These are phyloP conservation scores for Thamnidium elegans DNA, from an alignment of 192 early-diverging fungal genomes.

Conservation along the genomic window DNA sequence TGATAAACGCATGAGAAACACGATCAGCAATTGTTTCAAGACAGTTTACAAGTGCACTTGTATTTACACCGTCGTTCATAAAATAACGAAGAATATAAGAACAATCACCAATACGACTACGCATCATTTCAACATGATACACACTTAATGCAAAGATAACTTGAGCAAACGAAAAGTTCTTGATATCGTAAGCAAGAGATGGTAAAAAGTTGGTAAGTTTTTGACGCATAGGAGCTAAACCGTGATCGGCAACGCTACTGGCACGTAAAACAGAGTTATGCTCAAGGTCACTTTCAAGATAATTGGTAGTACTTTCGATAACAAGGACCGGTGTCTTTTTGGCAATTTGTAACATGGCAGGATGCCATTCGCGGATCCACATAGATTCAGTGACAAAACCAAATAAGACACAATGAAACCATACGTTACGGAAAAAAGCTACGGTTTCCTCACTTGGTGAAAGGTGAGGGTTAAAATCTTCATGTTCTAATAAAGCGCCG, in stretches of 20 bases:
- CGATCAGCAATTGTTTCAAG: slow-evolving; percentile 76
- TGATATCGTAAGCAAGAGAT: slow-evolving; percentile 48
- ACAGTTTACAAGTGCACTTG: slow-evolving; percentile 66
- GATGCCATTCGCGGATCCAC: slow-evolving; percentile 77
- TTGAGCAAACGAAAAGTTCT: slow-evolving; percentile 65
- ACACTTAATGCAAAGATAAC: slow-evolving; percentile 81
- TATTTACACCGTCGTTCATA: slow-evolving; percentile 79
- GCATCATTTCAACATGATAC: slow-evolving; percentile 78
- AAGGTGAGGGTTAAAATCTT: slow-evolving; percentile 56
- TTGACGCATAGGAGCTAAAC: slow-evolving; percentile 55
- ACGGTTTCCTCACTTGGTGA: slow-evolving; percentile 60
- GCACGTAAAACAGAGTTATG: slow-evolving; percentile 79
- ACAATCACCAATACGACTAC: slow-evolving; percentile 66
- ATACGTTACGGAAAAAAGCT: slow-evolving; percentile 80
- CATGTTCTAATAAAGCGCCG: slow-evolving; percentile 54
- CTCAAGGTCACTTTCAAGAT: slow-evolving; percentile 84
- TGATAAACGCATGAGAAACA: slow-evolving; percentile 49
- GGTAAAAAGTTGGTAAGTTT: slow-evolving; percentile 59
- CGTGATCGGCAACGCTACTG: slow-evolving; percentile 39
- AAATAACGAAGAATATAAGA: slow-evolving; percentile 79
- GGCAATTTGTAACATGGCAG: slow-evolving; percentile 69
- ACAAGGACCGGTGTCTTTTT: slow-evolving; percentile 82
- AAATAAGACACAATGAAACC: slow-evolving; percentile 83
- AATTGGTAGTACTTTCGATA: slow-evolving; percentile 64
- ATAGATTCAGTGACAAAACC: slow-evolving; percentile 70